These are phyloP conservation scores for Cryphonectria parasitica DNA, from an alignment of 2,329 filamentous ascomycete genomes.

Conservation along the genomic window DNA sequence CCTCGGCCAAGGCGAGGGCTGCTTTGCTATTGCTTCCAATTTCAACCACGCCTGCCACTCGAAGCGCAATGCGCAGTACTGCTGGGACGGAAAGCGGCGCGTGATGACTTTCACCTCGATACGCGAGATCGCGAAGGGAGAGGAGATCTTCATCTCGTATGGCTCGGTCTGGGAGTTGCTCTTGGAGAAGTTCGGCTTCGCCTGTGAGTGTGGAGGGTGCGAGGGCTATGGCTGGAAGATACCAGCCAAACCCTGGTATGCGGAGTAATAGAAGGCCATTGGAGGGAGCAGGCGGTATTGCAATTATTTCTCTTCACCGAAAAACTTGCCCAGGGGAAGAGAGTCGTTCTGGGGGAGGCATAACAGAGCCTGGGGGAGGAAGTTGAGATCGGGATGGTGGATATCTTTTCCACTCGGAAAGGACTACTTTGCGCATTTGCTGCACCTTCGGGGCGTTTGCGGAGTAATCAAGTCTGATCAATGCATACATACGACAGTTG, in stretches of 20 bases:
- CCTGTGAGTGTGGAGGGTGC: constrained; percentile 56
- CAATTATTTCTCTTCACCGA: background rate
- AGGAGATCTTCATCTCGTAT: constrained; percentile 59
- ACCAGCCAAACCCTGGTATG: background rate
- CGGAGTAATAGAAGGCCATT: background rate
- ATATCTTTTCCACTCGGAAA: background rate
- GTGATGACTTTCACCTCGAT: constrained; percentile 48
- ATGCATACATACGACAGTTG: background rate
- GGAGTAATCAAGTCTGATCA: background rate
- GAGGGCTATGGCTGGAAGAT: constrained; percentile 13
- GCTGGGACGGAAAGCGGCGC: constrained; percentile 40
- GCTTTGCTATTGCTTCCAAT: constrained; percentile 56
- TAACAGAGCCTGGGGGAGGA: background rate
- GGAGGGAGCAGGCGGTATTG: background rate
- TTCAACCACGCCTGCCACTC: constrained; percentile 63
- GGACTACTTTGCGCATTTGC: background rate
- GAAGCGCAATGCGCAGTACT: constrained; percentile 48
- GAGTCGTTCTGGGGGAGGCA: background rate
- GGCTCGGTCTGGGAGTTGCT: constrained; percentile 44
- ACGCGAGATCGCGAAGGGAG: constrained; percentile 43
- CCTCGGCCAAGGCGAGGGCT: constrained; percentile 36
- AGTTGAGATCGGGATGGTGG: background rate
- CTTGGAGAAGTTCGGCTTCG: constrained; percentile 54
- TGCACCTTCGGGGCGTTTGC: background rate
- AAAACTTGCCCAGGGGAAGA: background rate